phyloP scores from a whole-genome alignment of 2,329 filamentous ascomycete species.

The Microascus cirrosus region DNA sequence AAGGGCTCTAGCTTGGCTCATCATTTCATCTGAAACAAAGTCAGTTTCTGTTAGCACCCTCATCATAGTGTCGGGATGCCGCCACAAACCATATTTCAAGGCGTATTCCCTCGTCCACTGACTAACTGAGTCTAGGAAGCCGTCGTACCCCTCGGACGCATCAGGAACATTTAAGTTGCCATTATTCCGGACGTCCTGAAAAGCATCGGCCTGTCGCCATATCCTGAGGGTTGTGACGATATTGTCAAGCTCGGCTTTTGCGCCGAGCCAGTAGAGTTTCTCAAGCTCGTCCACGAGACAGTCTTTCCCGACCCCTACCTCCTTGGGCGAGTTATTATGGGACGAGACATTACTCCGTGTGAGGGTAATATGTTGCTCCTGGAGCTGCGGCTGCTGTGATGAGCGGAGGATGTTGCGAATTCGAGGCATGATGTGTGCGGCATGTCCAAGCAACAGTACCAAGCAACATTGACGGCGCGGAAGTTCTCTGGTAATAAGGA shows the following conservation, averaged over 20 bases:
- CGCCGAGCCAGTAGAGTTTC: constrained; percentile 24
- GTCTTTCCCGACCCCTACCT: not conserved
- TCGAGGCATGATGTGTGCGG: too few species aligned
- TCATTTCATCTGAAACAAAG: not conserved
- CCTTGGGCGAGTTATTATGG: not conserved
- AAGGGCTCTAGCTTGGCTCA: not conserved
- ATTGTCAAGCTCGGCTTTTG: constrained; percentile 19
- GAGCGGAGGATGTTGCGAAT: too few species aligned
- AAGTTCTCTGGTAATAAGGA: too few species aligned
- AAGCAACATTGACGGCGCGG: too few species aligned
- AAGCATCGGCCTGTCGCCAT: constrained; percentile 11
- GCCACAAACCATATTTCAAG: not conserved
- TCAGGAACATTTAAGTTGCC: not conserved
- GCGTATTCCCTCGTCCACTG: not conserved
- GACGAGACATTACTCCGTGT: too few species aligned
- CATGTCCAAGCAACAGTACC: too few species aligned
- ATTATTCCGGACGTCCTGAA: not conserved
- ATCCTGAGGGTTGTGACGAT: constrained; percentile 20
- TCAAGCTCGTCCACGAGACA: constrained; percentile 14
- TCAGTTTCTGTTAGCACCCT: too few species aligned
- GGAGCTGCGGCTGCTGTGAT: too few species aligned
- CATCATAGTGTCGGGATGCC: too few species aligned
- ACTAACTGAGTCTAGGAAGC: not conserved
- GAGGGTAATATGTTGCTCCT: too few species aligned
- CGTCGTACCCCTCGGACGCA: not conserved